Base-by-base conservation (phyloP, 202 grass and related monocot genomes). In the Cymbopogon flexuosus region DNA sequence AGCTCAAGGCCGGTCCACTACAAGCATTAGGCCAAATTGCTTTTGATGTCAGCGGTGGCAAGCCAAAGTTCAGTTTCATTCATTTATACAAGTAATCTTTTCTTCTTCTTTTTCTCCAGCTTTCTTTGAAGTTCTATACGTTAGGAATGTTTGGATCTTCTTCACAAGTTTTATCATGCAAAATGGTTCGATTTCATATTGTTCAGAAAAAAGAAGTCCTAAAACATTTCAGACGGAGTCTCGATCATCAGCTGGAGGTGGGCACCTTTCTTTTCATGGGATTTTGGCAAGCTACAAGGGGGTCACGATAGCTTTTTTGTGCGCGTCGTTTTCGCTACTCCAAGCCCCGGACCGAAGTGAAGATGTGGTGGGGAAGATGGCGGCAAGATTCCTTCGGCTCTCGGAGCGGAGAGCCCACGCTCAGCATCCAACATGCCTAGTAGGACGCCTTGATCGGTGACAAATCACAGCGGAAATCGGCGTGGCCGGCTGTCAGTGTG, bases 401-500 rank as follows among this genome's bases (percentile, higher is more conserved):
- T 85, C 65, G 65, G 61, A 14, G 47, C 2, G 45, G 68, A 66
- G 82, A 81, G 86, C 71, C 82, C 82, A 21, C 22, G 2, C 47
- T 39, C 1, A 67, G 0, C 78, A 16, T 67, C 83, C 87, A 78
- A 78, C 78, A 36, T 62, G 87, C 31, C 56, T 65, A 21, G 60
- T 56, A 47, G 78, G 83, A 60, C 40, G 78, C 47, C 0, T 47
- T 60, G 65, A 68, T 58, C 21, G 78, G 59, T 22, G 87, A 68
- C 82, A 81, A n/a, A 73, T 40, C 73, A 68, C 73, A 10, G 22
- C 5, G 33, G 57, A 61, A 85, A 51, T 56, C 40, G 62, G 27
- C 79, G 67, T 82, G 87, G 87, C 60, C 73, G 83, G 83, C 78
- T 82, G 78, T 78, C 83, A 52, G 29, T 12, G 78, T 27, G 67